Conservation (phyloP, 1,284 basidiomycete species). For the Puccinia novopanici region DNA sequence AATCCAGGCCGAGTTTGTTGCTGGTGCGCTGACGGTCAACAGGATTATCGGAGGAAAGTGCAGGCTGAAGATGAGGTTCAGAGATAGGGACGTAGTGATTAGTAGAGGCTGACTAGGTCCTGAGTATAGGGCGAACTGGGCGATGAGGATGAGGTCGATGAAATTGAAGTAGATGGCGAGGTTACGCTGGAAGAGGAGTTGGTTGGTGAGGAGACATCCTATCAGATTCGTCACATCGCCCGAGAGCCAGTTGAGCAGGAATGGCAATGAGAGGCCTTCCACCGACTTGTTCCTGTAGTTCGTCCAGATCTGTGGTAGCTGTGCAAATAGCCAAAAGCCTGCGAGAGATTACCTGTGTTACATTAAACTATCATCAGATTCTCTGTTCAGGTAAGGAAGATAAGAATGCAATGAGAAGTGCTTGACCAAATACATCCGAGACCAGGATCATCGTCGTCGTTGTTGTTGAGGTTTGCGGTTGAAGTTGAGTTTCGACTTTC, state of each 20-base stretch:
- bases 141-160: constrained; percentile 35
- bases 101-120: too few species aligned
- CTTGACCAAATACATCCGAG: background rate
- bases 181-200: constrained; percentile 36
- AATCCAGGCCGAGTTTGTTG: background rate
- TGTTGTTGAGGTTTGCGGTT: too few species aligned
- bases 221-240: constrained; percentile 41
- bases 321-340: constrained; percentile 58
- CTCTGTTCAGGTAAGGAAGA: background rate
- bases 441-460: background rate
- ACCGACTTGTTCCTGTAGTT: constrained; percentile 57
- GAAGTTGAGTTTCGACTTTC: too few species aligned
- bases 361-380: background rate
- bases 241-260: constrained; percentile 54
- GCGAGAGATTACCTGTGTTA: constrained; percentile 52
- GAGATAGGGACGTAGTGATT: background rate
- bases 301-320: constrained; percentile 59
- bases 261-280: constrained; percentile 56
- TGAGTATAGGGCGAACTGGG: constrained; percentile 16
- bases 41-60: background rate
- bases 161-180: constrained; percentile 38
- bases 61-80: background rate
- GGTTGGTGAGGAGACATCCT: constrained; percentile 46
- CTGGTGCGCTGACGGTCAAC: background rate
- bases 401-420: background rate